Evolutionary conservation across 306 rosid species (phyloP), one percentile per base, ranked within the genome.

Genomic region (Citrullus amarus): DNA sequence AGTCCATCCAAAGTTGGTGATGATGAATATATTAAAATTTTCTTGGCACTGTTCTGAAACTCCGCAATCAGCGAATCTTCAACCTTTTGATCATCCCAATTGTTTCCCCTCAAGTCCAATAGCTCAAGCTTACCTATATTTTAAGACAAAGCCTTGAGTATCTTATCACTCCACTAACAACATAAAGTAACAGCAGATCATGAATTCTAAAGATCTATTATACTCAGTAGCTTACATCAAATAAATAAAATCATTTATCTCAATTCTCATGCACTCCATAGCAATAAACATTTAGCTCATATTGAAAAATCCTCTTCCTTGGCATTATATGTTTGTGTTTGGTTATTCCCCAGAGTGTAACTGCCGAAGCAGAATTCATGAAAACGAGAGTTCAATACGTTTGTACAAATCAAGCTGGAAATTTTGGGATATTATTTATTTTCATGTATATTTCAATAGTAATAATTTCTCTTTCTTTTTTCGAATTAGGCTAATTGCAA

Each of bases 31-130:
- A 86, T 77, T 81, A 91, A 59, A 58, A 85, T 59, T n/a, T 89
- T 88, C 76, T 69, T 81, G 76, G 81, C 87, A 81, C 80, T 59
- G 66, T 67, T 58, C 79, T 79, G 77, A 81, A 88, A 77, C 79
- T 88, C 88, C 5, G 81, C 84, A 82, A 72, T 72, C 67, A 83
- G 32, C 9, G 86, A 82, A 84, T 61, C 77, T 77, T 87, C 78
- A 56, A 54, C 88, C 34, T 83, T 82, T 72, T 83, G 82, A 80
- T 25, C 53, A 68, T 83, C 86, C 95, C 91, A 89, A 74, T 6
- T 69, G 75, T 92, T 88, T 85, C 91, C 97, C 17, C 84, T 87
- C 88, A 91, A 87, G 85, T 92, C 93, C 85, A 92, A 83, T 80
- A 4, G 82, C 78, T 82, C 81, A 80, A 95, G 86, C 53, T 88